Percentiles rank a stretch among this genome's conserved stretches.
phyloP scores from a whole-genome alignment of 768 basidiomycete genomes.

The Mycena haematopus region DNA sequence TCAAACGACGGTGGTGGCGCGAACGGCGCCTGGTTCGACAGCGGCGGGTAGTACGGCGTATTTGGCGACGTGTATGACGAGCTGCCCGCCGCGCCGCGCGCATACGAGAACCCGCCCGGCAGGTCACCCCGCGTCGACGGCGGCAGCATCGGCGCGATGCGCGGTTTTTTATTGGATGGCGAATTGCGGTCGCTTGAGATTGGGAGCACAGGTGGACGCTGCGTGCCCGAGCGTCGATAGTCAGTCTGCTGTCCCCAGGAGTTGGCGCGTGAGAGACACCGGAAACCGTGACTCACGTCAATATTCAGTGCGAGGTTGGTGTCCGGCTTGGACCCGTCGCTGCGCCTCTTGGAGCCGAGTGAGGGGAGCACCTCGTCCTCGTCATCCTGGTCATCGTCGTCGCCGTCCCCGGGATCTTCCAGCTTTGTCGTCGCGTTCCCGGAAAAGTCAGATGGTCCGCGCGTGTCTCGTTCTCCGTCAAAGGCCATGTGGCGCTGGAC shows the following conservation, averaged over 20 bases:
- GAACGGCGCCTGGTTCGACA: slow-evolving; percentile 13
- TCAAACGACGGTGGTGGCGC: slow-evolving; percentile 22
- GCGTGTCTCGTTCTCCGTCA: slow-evolving; percentile 45
- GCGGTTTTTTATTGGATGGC: slow-evolving; percentile 28
- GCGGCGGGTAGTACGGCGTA: slow-evolving; percentile 13
- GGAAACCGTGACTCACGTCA: slow-evolving; percentile 19
- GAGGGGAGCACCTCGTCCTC: slow-evolving; percentile 33
- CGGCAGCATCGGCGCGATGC: slow-evolving; percentile 27
- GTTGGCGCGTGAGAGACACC: background rate
- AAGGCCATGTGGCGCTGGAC: slow-evolving; percentile 64
- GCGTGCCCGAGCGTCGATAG: slow-evolving; percentile 12
- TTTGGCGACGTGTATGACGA: slow-evolving; percentile 19
- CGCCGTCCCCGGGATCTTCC: slow-evolving; percentile 37
- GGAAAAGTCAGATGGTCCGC: slow-evolving; percentile 44
- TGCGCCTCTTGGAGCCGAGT: slow-evolving; percentile 24
- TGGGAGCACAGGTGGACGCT: slow-evolving; percentile 20
- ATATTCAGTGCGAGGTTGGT: slow-evolving; percentile 23
- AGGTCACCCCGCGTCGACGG: slow-evolving; percentile 8
- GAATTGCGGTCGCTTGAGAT: slow-evolving; percentile 30
- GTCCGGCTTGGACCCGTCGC: slow-evolving; percentile 14
- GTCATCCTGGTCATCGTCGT: slow-evolving; percentile 38
- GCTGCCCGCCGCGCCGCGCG: slow-evolving; percentile 23
- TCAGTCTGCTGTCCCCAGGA: slow-evolving; percentile 9
- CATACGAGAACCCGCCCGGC: slow-evolving; percentile 24
- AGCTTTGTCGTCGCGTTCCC: slow-evolving; percentile 34